phyloP scores from a whole-genome alignment of 352 stramenopile genomes.

The Phytophthora rubi region DNA sequence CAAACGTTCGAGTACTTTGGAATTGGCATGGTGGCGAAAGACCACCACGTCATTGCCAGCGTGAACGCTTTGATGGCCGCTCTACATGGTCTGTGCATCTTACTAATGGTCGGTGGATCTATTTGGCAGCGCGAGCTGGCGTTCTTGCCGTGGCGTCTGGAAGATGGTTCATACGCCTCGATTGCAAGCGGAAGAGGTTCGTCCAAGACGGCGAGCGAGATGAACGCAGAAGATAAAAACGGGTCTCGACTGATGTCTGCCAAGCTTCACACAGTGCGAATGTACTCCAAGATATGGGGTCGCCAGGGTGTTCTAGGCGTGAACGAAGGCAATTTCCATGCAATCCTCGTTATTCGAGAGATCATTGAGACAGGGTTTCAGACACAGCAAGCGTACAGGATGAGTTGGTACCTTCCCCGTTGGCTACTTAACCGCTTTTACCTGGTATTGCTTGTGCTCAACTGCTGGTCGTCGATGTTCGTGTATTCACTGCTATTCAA shows the following conservation, averaged over 20 bases:
- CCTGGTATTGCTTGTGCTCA: constrained; percentile 21
- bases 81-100: constrained; percentile 19
- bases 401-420: constrained; percentile 23
- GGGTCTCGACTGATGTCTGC: background rate
- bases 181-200: background rate
- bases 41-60: constrained; percentile 12
- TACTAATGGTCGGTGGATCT: constrained; percentile 6
- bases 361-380: constrained; percentile 16
- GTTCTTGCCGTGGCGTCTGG: constrained; percentile 1
- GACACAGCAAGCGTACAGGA: constrained; percentile 17
- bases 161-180: background rate
- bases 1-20: constrained; percentile 10
- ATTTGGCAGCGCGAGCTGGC: constrained; percentile 5
- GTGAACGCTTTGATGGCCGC: constrained; percentile 24
- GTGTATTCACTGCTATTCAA: constrained; percentile 9
- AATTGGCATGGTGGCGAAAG: constrained; percentile 18
- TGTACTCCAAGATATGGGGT: constrained; percentile 5
- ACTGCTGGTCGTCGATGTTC: constrained; percentile 17
- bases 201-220: background rate
- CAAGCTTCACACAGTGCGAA: background rate
- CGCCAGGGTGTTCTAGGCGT: background rate
- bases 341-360: constrained; percentile 2
- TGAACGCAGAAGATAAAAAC: background rate
- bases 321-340: constrained; percentile 11
- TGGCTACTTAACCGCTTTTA: constrained; percentile 33